Evolutionary conservation across 2,329 filamentous ascomycete species (phyloP).

Genomic region (Fusarium praegraminearum): DNA sequence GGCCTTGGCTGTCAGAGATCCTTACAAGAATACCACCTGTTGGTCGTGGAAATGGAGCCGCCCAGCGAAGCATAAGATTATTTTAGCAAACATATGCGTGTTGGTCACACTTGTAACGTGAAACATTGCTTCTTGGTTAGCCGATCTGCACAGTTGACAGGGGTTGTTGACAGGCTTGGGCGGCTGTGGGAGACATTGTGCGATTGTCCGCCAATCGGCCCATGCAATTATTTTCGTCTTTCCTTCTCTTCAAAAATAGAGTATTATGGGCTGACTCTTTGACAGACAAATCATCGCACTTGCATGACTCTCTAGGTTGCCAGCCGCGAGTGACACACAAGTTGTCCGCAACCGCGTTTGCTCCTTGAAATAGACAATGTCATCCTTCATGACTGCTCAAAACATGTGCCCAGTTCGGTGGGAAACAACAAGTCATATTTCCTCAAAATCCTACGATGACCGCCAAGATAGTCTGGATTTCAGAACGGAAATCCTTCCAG

Average conservation of each 20-base stretch:
- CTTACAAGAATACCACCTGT: not conserved
- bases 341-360: not conserved
- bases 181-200: not conserved
- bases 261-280: not conserved
- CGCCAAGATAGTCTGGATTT: not conserved
- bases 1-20: not conserved
- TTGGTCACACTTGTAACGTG: not conserved
- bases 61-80: not conserved
- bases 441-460: too few species aligned
- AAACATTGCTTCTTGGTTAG: not conserved
- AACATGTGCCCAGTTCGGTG: fast-evolving
- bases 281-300: not conserved
- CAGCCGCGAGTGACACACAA: not conserved
- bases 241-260: not conserved
- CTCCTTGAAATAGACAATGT: not conserved
- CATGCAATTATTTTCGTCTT: not conserved
- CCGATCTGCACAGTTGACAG: not conserved
- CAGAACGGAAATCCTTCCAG: not conserved
- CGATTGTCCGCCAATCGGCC: not conserved
- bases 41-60: not conserved
- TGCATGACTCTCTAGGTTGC: not conserved
- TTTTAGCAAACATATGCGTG: not conserved
- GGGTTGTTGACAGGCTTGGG: not conserved
- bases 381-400: not conserved
- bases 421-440: not conserved